Conservation (phyloP, 441 rosid species). For the Pelargonium fulgidum region DNA sequence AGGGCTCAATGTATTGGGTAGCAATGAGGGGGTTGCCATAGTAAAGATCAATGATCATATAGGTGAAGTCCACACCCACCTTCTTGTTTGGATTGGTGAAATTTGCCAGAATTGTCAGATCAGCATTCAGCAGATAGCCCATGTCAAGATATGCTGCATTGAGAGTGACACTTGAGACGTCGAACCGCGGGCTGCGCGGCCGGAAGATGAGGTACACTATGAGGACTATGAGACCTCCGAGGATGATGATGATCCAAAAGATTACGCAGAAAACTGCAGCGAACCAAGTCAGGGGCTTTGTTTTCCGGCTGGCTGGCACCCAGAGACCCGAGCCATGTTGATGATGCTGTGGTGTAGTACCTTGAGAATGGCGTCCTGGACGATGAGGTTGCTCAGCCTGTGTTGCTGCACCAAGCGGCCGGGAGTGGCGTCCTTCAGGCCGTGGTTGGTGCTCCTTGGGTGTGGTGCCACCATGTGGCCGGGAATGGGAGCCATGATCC, state of each 20-base stretch:
- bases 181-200: not conserved
- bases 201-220: not conserved
- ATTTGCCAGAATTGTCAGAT: not conserved
- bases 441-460: too few species aligned
- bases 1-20: not conserved
- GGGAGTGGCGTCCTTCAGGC: too few species aligned
- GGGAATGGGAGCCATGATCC: too few species aligned
- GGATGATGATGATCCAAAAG: not conserved
- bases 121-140: not conserved
- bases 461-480: too few species aligned
- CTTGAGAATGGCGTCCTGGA: not conserved
- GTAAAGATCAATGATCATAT: not conserved
- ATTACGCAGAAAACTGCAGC: slow-evolving; percentile 1
- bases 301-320: not conserved
- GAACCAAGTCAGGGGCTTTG: not conserved
- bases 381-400: not conserved
- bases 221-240: not conserved
- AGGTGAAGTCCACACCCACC: not conserved
- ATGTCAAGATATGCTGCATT: not conserved
- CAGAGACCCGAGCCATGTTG: not conserved
- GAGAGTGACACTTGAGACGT: not conserved
- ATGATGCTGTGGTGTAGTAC: too few species aligned
- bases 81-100: not conserved
- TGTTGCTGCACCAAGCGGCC: not conserved
- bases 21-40: not conserved